Evolutionary conservation across 306 rosid genomes (phyloP), one percentile per base, ranked within the genome.

Genomic region (Malus sieversii): DNA sequence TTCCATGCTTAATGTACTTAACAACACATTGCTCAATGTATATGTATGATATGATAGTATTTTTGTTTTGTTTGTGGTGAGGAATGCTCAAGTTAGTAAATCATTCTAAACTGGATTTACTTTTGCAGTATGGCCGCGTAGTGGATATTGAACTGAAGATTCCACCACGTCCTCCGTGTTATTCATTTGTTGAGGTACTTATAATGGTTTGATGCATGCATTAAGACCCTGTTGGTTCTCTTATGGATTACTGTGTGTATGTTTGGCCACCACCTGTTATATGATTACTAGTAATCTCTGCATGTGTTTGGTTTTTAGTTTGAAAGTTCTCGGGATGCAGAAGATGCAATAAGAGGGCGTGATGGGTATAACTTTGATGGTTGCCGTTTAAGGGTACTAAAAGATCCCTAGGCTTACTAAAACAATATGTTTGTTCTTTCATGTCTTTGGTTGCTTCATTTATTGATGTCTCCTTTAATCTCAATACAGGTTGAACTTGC

Each of bases 361-460:
- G 99, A 96, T 88, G 99, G 99, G 73, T 96, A 96, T 86, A 87
- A 96, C 84, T 92, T 96, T 80, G 99, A 96, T 79, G 97, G 98
- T 23, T 96, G 99, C 81, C 96, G 99, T 18, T 82, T 96, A 72
- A 92, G 99, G 89, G 99, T 96, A 86, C 74, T 62, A 69, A 67
- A 46, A n/a, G 18, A 10, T 57, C 73, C 64, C n/a, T 22, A 8
- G 48, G 29, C 66, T 61, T 61, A 29, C 20, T 19, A 16, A 42
- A 15, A 25, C 12, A 18, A 13, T 23, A 35, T 22, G 0, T 62
- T 44, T 16, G 14, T 52, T 46, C 66, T 40, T 71, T 72, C 2
- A 18, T n/a, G 16, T 48, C 1, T 55, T 74, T 20, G 42, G 59
- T 52, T n/a, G 19, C 58, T 35, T 66, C 27, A 7, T 38, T 23